These are phyloP conservation scores for Gynandropsis gynandra DNA, from an alignment of 345 rosid species.

Conservation along the genomic window DNA sequence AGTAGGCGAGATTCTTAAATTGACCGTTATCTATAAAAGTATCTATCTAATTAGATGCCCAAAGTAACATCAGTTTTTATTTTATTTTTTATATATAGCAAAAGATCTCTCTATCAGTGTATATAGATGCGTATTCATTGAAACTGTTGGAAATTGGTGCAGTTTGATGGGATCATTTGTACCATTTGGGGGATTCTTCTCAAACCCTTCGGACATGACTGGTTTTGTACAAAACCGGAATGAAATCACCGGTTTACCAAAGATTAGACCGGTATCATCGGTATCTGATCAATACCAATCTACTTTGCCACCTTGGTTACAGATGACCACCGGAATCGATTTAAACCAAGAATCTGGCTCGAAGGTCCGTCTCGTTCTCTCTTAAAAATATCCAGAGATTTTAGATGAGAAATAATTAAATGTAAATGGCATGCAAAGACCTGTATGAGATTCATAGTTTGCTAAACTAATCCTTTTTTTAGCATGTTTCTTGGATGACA, in stretches of 20 bases:
- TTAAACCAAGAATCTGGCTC: conserved; percentile 28
- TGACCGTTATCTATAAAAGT: too few relatives aligned
- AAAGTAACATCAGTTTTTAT: too few relatives aligned
- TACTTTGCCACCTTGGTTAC: conserved; percentile 66
- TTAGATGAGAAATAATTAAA: too few relatives aligned
- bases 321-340: conserved; percentile 39
- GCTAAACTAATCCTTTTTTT: background rate
- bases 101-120: too few relatives aligned
- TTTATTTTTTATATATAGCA: too few relatives aligned
- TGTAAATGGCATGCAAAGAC: too few relatives aligned
- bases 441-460: background rate
- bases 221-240: conserved; percentile 25
- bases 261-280: conserved; percentile 37
- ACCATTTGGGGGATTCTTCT: conserved; percentile 85
- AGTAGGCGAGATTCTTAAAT: too few relatives aligned
- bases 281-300: conserved; percentile 56
- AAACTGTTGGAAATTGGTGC: conserved; percentile 17
- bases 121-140: background rate
- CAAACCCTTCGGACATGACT: conserved; percentile 50
- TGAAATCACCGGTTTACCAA: conserved; percentile 19
- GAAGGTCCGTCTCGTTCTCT: conserved; percentile 38
- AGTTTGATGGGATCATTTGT: conserved; percentile 95
- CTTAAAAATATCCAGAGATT: background rate
- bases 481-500: conserved; percentile 16
- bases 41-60: too few relatives aligned